A percentile compares a stretch with the other conserved stretches of the same genome.
phyloP scores from a whole-genome alignment of 202 grass and related monocot genomes.

The Panicum virgatum region DNA sequence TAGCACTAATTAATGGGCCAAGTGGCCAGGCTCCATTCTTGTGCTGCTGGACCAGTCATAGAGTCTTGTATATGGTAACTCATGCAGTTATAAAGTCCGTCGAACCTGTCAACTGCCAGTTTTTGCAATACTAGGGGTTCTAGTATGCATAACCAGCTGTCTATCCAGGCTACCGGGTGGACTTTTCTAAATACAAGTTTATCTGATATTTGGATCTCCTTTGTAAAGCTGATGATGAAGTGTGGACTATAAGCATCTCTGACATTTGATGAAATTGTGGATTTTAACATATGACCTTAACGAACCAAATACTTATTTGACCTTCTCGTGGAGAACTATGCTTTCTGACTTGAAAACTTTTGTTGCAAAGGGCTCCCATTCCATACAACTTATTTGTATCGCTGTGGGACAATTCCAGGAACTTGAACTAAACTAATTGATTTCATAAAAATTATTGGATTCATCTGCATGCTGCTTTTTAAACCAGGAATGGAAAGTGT shows the following conservation, averaged over 20 bases:
- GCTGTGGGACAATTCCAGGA: neutral
- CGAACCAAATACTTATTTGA: neutral
- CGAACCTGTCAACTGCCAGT: neutral
- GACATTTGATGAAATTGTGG: neutral
- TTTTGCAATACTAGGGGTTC: neutral
- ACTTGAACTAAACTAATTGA: conserved; percentile 9
- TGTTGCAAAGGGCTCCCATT: neutral
- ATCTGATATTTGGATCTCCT: neutral
- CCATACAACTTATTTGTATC: neutral
- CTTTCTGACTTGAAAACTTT: neutral
- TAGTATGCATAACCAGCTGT: neutral
- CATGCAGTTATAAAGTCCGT: neutral
- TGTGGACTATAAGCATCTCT: neutral
- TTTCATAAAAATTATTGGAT: neutral
- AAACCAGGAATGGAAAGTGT: neutral
- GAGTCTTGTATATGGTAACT: neutral
- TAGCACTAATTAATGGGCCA: neutral
- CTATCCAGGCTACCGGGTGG: neutral
- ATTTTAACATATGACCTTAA: conserved; percentile 11
- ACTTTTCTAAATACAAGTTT: neutral
- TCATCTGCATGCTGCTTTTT: conserved; percentile 12
- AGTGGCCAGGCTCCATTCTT: neutral
- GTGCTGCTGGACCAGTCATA: neutral
- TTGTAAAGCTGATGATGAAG: neutral
- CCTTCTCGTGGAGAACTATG: neutral